A percentile compares a stretch with the other conserved stretches of the same genome.
These are phyloP conservation scores for Nemania sp. DNA, from an alignment of 2,329 filamentous ascomycete species.

Conservation along the genomic window DNA sequence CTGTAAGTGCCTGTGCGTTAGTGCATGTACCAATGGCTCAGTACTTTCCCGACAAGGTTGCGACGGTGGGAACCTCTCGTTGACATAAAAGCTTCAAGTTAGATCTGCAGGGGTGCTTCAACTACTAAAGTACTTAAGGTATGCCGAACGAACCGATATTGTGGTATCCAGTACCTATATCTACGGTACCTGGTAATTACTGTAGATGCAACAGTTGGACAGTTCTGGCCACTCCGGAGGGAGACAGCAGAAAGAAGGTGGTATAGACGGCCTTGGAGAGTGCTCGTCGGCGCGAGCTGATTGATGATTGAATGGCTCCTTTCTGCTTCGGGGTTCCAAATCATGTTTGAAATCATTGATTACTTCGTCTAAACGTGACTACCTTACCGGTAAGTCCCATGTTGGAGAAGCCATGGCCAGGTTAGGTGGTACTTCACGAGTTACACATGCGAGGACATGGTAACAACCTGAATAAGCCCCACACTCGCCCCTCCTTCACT, in stretches of 20 bases:
- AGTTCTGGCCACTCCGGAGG: too few relatives aligned
- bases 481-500: slow-evolving; percentile 7
- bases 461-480: slow-evolving; percentile 4
- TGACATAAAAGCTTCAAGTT: slow-evolving; percentile 1
- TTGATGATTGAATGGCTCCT: slow-evolving; percentile 4
- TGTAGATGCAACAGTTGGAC: background rate
- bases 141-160: slow-evolving; percentile 10
- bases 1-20: background rate
- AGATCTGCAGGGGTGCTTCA: slow-evolving; percentile 4
- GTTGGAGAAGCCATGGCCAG: slow-evolving; percentile 19
- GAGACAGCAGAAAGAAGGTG: too few relatives aligned
- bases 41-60: slow-evolving; percentile 7
- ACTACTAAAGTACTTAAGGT: background rate
- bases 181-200: too few relatives aligned
- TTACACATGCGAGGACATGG: background rate
- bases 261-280: too few relatives aligned
- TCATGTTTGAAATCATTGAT: slow-evolving; percentile 24
- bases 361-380: slow-evolving; percentile 4
- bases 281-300: background rate
- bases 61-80: slow-evolving; percentile 3
- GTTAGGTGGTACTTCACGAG: background rate
- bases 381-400: too few relatives aligned
- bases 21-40: background rate
- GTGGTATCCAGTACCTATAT: too few relatives aligned
- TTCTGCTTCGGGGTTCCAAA: slow-evolving; percentile 21